phyloP scores from a whole-genome alignment of 2,329 filamentous ascomycete genomes.

The Phoma sp. region DNA sequence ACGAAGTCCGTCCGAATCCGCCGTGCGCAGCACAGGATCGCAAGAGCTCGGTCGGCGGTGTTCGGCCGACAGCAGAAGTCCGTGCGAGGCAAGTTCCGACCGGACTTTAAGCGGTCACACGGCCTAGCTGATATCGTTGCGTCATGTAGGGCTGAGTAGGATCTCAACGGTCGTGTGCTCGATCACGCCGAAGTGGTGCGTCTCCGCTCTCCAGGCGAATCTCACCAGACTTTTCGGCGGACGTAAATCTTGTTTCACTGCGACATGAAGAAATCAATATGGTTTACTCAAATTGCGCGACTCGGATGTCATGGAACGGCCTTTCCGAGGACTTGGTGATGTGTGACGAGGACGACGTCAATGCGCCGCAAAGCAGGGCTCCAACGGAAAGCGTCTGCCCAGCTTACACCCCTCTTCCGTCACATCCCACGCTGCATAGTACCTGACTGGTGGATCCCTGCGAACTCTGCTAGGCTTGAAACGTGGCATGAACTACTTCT shows the following conservation, averaged over 20 bases:
- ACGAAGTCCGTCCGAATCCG: background rate
- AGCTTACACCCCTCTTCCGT: background rate
- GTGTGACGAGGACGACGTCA: constrained; percentile 1
- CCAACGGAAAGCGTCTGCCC: background rate
- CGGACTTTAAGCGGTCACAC: background rate
- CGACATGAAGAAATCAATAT: no score
- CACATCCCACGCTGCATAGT: constrained; percentile 1
- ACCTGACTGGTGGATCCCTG: no score
- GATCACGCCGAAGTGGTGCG: background rate
- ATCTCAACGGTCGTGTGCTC: constrained; percentile 15
- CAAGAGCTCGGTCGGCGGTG: background rate
- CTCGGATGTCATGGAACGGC: background rate
- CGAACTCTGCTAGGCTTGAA: constrained; percentile 6
- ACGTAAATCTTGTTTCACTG: background rate
- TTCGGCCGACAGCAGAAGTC: background rate
- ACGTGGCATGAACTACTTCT: background rate
- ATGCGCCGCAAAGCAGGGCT: constrained; percentile 1
- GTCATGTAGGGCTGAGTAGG: constrained; percentile 18
- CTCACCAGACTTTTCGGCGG: background rate
- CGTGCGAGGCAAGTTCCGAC: background rate
- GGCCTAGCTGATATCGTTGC: constrained; percentile 5
- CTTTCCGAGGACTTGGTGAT: background rate
- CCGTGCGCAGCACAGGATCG: background rate
- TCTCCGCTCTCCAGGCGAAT: background rate
- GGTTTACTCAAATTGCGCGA: no score